A percentile compares a stretch with the other conserved stretches of the same genome.
Conservation (phyloP, 768 basidiomycete genomes). For the Dacryopinax spathularia region DNA sequence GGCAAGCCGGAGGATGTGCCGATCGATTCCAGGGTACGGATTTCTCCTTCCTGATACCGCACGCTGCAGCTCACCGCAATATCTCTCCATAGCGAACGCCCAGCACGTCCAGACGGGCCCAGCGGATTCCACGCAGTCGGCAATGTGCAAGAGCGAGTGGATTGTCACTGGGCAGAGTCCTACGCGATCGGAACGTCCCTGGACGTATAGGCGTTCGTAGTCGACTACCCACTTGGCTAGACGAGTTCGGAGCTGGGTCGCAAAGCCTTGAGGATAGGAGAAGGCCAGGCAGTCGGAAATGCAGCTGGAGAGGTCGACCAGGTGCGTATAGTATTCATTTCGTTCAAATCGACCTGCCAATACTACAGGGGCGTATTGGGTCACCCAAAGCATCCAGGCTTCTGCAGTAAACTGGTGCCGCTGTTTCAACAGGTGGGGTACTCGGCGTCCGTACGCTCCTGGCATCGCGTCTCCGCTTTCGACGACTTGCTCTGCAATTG, state of each 20-base stretch:
- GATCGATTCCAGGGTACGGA: slow-evolving; percentile 23
- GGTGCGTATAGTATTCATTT: slow-evolving; percentile 6
- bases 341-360: slow-evolving; percentile 7
- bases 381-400: slow-evolving; percentile 16
- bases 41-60: slow-evolving; percentile 15
- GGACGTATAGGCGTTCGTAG: slow-evolving; percentile 21
- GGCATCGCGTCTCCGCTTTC: slow-evolving; percentile 27
- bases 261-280: neutral
- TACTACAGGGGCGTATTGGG: slow-evolving; percentile 14
- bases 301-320: neutral
- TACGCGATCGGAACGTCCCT: neutral
- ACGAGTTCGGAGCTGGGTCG: neutral
- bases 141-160: slow-evolving; percentile 26
- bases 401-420: slow-evolving; percentile 13
- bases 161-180: slow-evolving; percentile 22
- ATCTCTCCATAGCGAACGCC: slow-evolving; percentile 28
- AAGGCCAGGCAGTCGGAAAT: neutral
- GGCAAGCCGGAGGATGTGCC: slow-evolving; percentile 17
- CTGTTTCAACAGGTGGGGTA: slow-evolving; percentile 6
- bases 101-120: slow-evolving; percentile 27
- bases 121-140: slow-evolving; percentile 20
- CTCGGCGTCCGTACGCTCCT: slow-evolving; percentile 19
- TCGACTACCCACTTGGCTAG: slow-evolving; percentile 9
- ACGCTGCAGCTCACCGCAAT: slow-evolving; percentile 21
- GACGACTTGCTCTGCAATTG: slow-evolving; percentile 26